A percentile compares a stretch with the other conserved stretches of the same genome.
These are phyloP conservation scores for Ramularia endophylla DNA, from an alignment of 2,329 filamentous ascomycete genomes.

Conservation along the genomic window DNA sequence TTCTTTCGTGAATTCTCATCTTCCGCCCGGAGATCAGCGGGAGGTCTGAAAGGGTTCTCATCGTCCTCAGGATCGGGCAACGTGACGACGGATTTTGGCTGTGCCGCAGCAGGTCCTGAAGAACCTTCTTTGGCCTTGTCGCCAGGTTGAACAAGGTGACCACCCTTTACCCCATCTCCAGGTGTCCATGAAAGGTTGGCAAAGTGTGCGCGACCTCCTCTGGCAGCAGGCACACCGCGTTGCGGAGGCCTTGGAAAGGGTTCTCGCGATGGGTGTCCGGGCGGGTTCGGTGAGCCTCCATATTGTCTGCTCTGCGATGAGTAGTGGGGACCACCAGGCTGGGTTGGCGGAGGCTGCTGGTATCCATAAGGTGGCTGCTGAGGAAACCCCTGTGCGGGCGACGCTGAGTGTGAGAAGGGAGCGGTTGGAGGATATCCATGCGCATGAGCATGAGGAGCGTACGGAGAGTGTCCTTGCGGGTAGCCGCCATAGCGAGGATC, in stretches of 20 bases:
- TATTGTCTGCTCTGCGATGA: constrained; percentile 38
- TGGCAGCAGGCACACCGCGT: constrained; percentile 41
- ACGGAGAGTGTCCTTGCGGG: constrained; percentile 57
- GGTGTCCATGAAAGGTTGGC: constrained; percentile 68
- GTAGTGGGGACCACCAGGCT: constrained; percentile 26
- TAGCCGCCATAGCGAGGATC: constrained; percentile 23
- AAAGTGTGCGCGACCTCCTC: constrained; percentile 50
- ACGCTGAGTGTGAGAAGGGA: constrained; percentile 22
- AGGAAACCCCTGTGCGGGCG: constrained; percentile 35
- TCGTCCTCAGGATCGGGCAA: constrained; percentile 42
- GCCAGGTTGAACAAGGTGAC: constrained; percentile 35
- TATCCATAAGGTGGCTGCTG: constrained; percentile 57
- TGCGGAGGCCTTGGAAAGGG: constrained; percentile 18
- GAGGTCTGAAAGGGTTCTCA: constrained; percentile 57
- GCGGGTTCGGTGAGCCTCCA: constrained; percentile 19
- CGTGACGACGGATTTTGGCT: constrained; percentile 18
- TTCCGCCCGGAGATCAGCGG: constrained; percentile 60
- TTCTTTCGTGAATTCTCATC: constrained; percentile 46
- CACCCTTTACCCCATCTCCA: constrained; percentile 48
- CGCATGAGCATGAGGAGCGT: constrained; percentile 41
- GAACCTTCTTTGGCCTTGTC: constrained; percentile 27
- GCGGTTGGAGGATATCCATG: constrained; percentile 46
- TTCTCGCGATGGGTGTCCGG: constrained; percentile 16
- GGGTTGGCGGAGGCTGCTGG: constrained; percentile 41
- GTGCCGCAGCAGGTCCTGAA: constrained; percentile 29